Conservation (phyloP, 148 eudicot genomes). For the Drosera capensis region DNA sequence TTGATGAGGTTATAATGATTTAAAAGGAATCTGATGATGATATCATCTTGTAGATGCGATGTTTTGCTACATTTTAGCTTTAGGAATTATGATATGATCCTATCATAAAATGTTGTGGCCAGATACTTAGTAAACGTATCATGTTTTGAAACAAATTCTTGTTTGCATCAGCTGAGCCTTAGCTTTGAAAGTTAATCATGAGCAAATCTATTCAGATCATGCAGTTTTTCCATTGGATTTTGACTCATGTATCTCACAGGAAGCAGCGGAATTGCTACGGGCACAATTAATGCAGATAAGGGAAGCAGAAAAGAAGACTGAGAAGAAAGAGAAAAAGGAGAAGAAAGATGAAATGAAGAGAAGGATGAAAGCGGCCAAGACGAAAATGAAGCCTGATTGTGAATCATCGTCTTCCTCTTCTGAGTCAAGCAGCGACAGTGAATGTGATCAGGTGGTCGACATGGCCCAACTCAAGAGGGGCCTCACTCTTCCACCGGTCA, state of each 20-base stretch:
- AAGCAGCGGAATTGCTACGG: slow-evolving; percentile 34
- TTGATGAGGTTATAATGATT: no score
- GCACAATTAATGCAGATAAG: slow-evolving; percentile 30
- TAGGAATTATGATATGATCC: no score
- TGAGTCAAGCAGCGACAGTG: slow-evolving; percentile 73
- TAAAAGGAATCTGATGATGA: no score
- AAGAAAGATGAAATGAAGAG: slow-evolving; percentile 33
- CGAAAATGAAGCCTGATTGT: slow-evolving; percentile 9
- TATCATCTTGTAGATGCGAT: no score
- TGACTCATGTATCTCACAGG: slow-evolving; percentile 12
- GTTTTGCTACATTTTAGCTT: no score
- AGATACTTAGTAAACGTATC: no score
- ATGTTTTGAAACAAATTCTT: no score
- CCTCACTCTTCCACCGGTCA: slow-evolving; percentile 3
- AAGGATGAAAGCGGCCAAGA: slow-evolving; percentile 9
- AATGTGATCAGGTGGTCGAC: slow-evolving; percentile 44
- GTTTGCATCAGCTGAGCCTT: no score
- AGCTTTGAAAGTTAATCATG: no score
- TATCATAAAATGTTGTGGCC: no score
- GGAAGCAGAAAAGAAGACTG: slow-evolving; percentile 23
- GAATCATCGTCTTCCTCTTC: slow-evolving; percentile 57
- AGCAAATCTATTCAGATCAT: no score
- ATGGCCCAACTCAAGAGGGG: slow-evolving; percentile 21
- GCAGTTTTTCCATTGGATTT: no score
- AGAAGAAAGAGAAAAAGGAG: slow-evolving; percentile 24